A percentile compares a stretch with the other conserved stretches of the same genome.
phyloP scores from a whole-genome alignment of 2,329 filamentous ascomycete genomes.

The Colletotrichum acutatum region DNA sequence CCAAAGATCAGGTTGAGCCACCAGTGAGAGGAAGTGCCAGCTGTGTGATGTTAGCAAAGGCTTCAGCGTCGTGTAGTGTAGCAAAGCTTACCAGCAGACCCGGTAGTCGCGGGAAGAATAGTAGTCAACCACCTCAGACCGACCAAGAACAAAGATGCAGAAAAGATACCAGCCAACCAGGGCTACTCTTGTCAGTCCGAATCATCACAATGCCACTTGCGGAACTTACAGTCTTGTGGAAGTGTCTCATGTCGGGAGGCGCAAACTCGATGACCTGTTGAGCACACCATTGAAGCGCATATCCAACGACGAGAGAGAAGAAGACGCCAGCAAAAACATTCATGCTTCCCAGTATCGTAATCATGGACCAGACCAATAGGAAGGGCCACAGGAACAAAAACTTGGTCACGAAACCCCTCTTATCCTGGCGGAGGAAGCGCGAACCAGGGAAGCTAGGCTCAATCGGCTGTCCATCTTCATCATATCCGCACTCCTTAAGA shows the following conservation, averaged over 20 bases:
- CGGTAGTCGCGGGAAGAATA: conserved; percentile 67
- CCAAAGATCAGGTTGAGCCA: conserved; percentile 83
- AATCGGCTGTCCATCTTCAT: conserved; percentile 78
- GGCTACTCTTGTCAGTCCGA: conserved; percentile 65
- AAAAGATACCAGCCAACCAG: conserved; percentile 94
- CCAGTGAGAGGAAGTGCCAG: conserved; percentile 73
- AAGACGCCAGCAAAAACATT: conserved; percentile 83
- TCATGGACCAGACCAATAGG: conserved; percentile 74
- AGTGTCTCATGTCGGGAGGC: conserved; percentile 86
- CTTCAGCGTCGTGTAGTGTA: background rate
- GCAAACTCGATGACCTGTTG: conserved; percentile 84
- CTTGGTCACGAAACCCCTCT: conserved; percentile 80
- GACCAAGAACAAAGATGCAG: conserved; percentile 84
- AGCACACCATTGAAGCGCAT: conserved; percentile 80
- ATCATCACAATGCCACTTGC: conserved; percentile 5
- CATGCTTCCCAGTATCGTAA: conserved; percentile 79
- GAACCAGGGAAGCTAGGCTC: conserved; percentile 78
- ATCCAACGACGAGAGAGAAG: conserved; percentile 72
- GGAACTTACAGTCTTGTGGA: conserved; percentile 83
- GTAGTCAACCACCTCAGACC: conserved; percentile 80
- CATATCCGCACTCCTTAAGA: conserved; percentile 85
- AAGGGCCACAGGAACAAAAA: conserved; percentile 95
- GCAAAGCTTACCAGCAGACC: conserved; percentile 58
- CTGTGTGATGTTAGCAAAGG: conserved; percentile 55
- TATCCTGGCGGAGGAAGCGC: conserved; percentile 79